Percentiles rank a stretch among this genome's conserved stretches.
Conservation (phyloP, 129 eudicot genomes). For the Tagetes erecta region DNA sequence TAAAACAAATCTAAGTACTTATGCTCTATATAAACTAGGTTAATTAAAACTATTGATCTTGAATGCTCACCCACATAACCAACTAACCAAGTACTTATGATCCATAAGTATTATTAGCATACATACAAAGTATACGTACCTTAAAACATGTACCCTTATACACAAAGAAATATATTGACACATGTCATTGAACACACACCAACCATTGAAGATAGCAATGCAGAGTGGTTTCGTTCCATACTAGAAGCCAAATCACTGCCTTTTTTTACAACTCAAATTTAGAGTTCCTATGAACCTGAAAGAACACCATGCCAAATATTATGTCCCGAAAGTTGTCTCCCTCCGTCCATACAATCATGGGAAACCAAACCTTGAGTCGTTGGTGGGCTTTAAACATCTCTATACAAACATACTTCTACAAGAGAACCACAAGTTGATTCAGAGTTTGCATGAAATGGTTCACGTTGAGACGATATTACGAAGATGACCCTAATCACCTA, state of each 20-base stretch:
- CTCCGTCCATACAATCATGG: constrained; percentile 41
- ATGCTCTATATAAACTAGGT: constrained; percentile 15
- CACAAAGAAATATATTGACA: not conserved
- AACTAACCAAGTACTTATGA: not conserved
- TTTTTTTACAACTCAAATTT: constrained; percentile 11
- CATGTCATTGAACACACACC: not conserved
- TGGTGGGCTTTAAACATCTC: constrained; percentile 16
- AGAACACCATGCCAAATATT: constrained; percentile 18
- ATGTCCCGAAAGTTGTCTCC: constrained; percentile 35
- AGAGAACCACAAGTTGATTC: not conserved
- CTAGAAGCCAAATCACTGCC: constrained; percentile 4
- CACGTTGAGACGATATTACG: constrained; percentile 21
- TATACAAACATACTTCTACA: constrained; percentile 9
- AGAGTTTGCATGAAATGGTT: constrained; percentile 17
- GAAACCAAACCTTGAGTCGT: constrained; percentile 12
- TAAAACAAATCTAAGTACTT: not conserved
- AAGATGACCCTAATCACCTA: not conserved
- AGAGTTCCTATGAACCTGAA: constrained; percentile 26
- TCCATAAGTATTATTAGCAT: not conserved
- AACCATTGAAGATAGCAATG: not conserved
- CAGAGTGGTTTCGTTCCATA: constrained; percentile 24
- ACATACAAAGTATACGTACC: not conserved
- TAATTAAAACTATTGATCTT: too few species aligned
- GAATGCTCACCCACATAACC: not conserved
- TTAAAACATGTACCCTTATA: not conserved